A percentile compares a stretch with the other conserved stretches of the same genome.
phyloP scores from a whole-genome alignment of 257 asterid genomes.

The Paulownia fortunei region DNA sequence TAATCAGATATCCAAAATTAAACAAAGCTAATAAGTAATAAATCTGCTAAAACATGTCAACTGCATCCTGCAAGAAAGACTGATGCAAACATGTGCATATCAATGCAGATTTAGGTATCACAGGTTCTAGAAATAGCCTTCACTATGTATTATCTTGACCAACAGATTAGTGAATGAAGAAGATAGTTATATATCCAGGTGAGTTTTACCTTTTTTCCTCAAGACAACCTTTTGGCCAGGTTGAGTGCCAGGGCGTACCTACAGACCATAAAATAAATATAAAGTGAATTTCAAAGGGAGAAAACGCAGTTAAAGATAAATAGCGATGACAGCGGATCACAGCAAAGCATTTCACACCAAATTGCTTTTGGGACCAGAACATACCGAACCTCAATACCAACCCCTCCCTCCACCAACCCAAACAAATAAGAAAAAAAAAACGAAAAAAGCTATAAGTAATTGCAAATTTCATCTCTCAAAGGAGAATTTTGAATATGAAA shows the following conservation, averaged over 20 bases:
- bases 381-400: neutral
- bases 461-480: neutral
- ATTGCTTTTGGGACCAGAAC: neutral
- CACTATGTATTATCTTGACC: neutral
- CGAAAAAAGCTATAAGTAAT: neutral
- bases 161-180: neutral
- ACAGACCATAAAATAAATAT: slow-evolving; percentile 27
- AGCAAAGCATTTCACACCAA: neutral
- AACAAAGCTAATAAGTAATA: neutral
- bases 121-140: neutral
- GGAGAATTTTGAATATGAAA: neutral
- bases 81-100: neutral
- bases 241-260: slow-evolving; percentile 96
- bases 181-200: neutral
- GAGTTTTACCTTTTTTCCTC: slow-evolving; percentile 67
- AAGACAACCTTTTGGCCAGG: slow-evolving; percentile 96
- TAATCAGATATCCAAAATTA: neutral
- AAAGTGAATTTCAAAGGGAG: slow-evolving; percentile 10
- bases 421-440: neutral
- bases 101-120: neutral
- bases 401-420: neutral
- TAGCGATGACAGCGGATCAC: neutral
- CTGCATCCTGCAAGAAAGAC: neutral
- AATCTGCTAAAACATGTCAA: neutral
- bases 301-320: neutral